These are phyloP conservation scores for Pleurotus tuber-regium DNA, from an alignment of 768 basidiomycete genomes.

Conservation along the genomic window DNA sequence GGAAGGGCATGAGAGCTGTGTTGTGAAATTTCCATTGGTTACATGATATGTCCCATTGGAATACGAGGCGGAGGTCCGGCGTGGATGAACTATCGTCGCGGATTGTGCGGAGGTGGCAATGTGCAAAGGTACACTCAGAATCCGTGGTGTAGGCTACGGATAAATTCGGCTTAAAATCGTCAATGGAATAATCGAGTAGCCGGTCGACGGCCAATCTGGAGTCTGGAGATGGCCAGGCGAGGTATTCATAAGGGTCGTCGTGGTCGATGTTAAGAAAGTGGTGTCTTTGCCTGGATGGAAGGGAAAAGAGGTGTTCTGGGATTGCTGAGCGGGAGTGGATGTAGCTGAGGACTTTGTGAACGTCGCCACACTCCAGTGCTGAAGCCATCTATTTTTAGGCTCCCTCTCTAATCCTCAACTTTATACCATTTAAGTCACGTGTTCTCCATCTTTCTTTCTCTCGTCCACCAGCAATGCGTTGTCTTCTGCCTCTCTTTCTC, in stretches of 20 bases:
- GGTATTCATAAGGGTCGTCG: conserved; percentile 50
- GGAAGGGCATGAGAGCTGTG: conserved; percentile 68
- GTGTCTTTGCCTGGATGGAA: conserved; percentile 59
- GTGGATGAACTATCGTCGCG: conserved; percentile 13
- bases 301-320: conserved; percentile 60
- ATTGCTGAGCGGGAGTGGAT: conserved; percentile 31
- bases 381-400: not conserved
- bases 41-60: conserved; percentile 55
- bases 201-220: conserved; percentile 29
- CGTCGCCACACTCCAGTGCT: not conserved
- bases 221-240: conserved; percentile 61
- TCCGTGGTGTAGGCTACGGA: conserved; percentile 30
- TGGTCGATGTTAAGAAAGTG: conserved; percentile 57
- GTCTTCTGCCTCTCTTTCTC: conserved; percentile 26
- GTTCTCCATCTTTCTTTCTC: conserved; percentile 18
- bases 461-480: conserved; percentile 26
- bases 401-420: not conserved
- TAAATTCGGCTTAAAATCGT: conserved; percentile 13
- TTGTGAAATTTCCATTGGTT: conserved; percentile 71
- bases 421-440: conserved; percentile 2
- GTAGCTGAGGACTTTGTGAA: not conserved
- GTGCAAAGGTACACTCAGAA: conserved; percentile 30
- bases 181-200: conserved; percentile 42
- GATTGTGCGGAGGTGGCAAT: conserved; percentile 37
- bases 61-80: conserved; percentile 55